These are phyloP conservation scores for Alnus rubra DNA, from an alignment of 306 rosid genomes.

Conservation along the genomic window DNA sequence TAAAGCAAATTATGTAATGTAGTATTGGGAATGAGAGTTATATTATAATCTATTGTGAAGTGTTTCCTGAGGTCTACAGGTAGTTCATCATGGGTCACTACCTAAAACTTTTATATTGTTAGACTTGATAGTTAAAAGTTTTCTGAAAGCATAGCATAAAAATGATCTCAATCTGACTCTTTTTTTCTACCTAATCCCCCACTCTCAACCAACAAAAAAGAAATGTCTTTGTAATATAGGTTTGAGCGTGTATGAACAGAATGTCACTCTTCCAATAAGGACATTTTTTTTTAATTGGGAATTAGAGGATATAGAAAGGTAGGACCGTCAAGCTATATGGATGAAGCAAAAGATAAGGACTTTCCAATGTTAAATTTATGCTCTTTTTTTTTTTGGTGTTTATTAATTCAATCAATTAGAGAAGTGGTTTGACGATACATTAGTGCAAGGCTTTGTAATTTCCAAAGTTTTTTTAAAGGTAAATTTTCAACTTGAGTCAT, in stretches of 20 bases:
- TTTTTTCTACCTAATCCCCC: too few species aligned
- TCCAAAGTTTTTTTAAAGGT: background rate
- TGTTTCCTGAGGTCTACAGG: slow-evolving; percentile 12
- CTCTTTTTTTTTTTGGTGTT: background rate
- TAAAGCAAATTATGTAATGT: background rate
- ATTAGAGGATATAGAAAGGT: background rate
- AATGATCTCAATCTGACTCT: too few species aligned
- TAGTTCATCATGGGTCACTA: background rate
- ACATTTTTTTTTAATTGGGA: background rate
- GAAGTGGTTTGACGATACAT: background rate
- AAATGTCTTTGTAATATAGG: background rate
- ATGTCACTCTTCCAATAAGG: background rate
- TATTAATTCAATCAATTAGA: background rate
- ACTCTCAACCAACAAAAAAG: too few species aligned
- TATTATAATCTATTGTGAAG: background rate
- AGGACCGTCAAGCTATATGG: background rate
- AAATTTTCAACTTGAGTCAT: background rate
- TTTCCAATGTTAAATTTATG: background rate
- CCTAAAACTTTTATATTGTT: background rate
- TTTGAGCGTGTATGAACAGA: background rate
- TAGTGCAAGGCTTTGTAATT: background rate
- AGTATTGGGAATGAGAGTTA: background rate
- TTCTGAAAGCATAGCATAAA: background rate
- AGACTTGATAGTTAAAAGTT: background rate
- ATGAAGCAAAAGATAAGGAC: background rate